Percentiles rank a stretch among this genome's conserved stretches.
These are phyloP conservation scores for Moricandia moricandioides DNA, from an alignment of 345 rosid genomes.

Conservation along the genomic window DNA sequence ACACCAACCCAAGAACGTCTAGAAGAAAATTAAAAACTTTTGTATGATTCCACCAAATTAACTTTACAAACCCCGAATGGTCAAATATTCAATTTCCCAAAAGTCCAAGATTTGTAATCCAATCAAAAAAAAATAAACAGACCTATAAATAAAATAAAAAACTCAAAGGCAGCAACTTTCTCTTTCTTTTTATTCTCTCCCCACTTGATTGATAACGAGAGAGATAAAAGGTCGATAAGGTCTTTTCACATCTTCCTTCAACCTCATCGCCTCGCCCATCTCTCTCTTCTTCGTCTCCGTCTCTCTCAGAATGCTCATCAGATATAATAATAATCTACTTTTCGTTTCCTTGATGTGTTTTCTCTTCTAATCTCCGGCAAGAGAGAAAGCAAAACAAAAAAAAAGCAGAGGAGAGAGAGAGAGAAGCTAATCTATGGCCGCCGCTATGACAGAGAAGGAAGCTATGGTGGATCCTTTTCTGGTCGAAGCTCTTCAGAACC, in stretches of 20 bases:
- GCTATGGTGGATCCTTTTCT: constrained; percentile 87
- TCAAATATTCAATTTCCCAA: not conserved
- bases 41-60: not conserved
- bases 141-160: not conserved
- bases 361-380: constrained; percentile 32
- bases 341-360: constrained; percentile 31
- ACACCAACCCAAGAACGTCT: not conserved
- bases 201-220: constrained; percentile 30
- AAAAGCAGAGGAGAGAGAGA: constrained; percentile 2
- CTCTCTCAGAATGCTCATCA: constrained; percentile 31
- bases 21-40: not conserved
- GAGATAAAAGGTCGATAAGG: constrained; percentile 31
- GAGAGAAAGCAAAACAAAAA: constrained; percentile 6
- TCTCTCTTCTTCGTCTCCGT: not conserved
- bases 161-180: constrained; percentile 22
- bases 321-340: constrained; percentile 29
- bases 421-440: constrained; percentile 12
- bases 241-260: constrained; percentile 27
- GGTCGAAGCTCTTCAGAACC: constrained; percentile 92
- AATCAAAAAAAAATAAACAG: not conserved
- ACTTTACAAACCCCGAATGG: not conserved
- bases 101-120: constrained; percentile 9
- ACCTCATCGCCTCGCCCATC: not conserved
- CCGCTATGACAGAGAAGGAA: constrained; percentile 47
- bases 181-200: constrained; percentile 20